Conservation (phyloP, 257 asterid species). For the Rhazya stricta region DNA sequence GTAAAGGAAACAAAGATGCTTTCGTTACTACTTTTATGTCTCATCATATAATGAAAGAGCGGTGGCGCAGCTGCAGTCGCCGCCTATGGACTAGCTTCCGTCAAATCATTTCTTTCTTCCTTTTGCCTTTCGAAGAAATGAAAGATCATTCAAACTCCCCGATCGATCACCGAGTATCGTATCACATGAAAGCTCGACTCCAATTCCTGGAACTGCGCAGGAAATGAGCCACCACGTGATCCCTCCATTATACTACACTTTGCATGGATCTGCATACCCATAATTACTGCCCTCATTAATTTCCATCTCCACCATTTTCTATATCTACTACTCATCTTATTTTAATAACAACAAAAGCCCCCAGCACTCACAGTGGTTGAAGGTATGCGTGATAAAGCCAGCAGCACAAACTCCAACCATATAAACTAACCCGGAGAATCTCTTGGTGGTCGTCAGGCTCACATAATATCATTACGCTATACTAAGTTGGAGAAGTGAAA, state of each 20-base stretch:
- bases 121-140: neutral
- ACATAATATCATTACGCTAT: neutral
- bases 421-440: slow-evolving; percentile 1
- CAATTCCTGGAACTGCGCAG: slow-evolving; percentile 54
- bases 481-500: neutral
- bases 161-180: neutral
- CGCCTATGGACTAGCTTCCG: slow-evolving; percentile 11
- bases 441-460: neutral
- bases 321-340: neutral
- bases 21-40: slow-evolving; percentile 4
- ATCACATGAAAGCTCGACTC: slow-evolving; percentile 35
- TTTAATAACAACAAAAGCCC: neutral
- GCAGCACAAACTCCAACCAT: slow-evolving; percentile 13
- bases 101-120: neutral
- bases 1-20: slow-evolving; percentile 3
- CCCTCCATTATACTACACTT: slow-evolving; percentile 19
- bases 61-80: neutral
- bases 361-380: neutral
- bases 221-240: slow-evolving; percentile 69
- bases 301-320: slow-evolving; percentile 3
- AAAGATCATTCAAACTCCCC: neutral
- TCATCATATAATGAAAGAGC: neutral
- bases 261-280: slow-evolving; percentile 32
- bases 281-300: slow-evolving; percentile 4
- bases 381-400: neutral